Percentiles rank a stretch among this genome's conserved stretches.
phyloP scores from a whole-genome alignment of 352 stramenopile species.

The Phytophthora citrophthora region DNA sequence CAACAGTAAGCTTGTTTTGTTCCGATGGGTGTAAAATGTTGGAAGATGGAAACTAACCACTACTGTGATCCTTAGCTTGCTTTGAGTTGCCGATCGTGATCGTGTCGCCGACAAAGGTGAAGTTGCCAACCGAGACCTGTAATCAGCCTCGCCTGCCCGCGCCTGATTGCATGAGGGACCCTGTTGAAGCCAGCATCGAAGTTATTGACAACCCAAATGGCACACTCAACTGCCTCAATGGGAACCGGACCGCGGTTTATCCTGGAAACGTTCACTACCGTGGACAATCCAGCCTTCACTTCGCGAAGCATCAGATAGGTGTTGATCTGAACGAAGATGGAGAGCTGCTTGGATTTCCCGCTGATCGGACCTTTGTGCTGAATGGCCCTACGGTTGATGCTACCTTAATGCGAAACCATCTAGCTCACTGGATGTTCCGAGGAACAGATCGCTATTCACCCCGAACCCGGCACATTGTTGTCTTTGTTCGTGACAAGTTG shows the following conservation, averaged over 20 bases:
- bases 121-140: slow-evolving; percentile 57
- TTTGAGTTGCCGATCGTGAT: slow-evolving; percentile 62
- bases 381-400: slow-evolving; percentile 67
- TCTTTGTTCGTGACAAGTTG: slow-evolving; percentile 55
- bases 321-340: slow-evolving; percentile 42
- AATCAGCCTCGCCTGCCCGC: slow-evolving; percentile 51
- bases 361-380: slow-evolving; percentile 53
- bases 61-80: slow-evolving; percentile 35
- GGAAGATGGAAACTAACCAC: slow-evolving; percentile 10
- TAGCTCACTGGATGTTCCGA: slow-evolving; percentile 75
- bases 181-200: slow-evolving; percentile 50
- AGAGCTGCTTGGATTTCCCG: slow-evolving; percentile 51
- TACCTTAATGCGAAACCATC: slow-evolving; percentile 69
- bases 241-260: slow-evolving; percentile 41
- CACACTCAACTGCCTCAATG: slow-evolving; percentile 51
- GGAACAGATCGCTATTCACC: slow-evolving; percentile 66
- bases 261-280: slow-evolving; percentile 54
- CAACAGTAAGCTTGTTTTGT: slow-evolving; percentile 20
- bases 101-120: slow-evolving; percentile 45
- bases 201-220: slow-evolving; percentile 57
- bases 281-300: slow-evolving; percentile 66
- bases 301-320: slow-evolving; percentile 59
- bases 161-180: slow-evolving; percentile 54
- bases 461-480: slow-evolving; percentile 54
- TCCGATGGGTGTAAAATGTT: neutral